Evolutionary conservation across 164 flowering plant genomes (phyloP).

Genomic region (Umbellularia californica): DNA sequence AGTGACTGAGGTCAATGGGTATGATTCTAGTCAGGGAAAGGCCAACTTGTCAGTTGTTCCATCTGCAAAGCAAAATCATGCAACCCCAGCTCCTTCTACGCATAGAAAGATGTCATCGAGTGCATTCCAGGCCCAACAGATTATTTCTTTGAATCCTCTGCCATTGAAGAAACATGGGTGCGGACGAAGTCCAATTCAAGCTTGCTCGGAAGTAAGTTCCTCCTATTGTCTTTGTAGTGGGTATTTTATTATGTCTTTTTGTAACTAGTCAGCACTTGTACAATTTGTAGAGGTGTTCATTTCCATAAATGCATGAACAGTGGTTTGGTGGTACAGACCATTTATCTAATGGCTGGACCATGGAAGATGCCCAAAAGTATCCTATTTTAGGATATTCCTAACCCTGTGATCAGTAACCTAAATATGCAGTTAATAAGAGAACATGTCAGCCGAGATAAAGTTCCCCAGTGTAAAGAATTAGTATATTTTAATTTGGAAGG

Average conservation of each 20-base stretch:
- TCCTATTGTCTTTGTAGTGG: neutral
- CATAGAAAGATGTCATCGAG: constrained; percentile 67
- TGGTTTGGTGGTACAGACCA: neutral
- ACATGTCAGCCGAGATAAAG: too few relatives aligned
- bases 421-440: too few relatives aligned
- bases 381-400: neutral
- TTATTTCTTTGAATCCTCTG: constrained; percentile 82
- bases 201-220: constrained; percentile 79
- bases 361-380: neutral
- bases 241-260: too few relatives aligned
- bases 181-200: constrained; percentile 74
- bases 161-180: constrained; percentile 99
- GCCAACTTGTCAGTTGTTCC: constrained; percentile 38
- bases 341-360: neutral
- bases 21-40: constrained; percentile 49
- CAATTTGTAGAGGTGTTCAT: neutral
- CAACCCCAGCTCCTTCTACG: constrained; percentile 41
- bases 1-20: constrained; percentile 43
- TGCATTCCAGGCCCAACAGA: constrained; percentile 73
- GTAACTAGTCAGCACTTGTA: neutral
- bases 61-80: constrained; percentile 42
- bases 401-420: neutral
- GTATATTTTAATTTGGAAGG: neutral
- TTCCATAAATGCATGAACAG: too few relatives aligned
- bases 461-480: too few relatives aligned